These are phyloP conservation scores for Cercospora sp. DNA, from an alignment of 2,329 filamentous ascomycete species.

Conservation along the genomic window DNA sequence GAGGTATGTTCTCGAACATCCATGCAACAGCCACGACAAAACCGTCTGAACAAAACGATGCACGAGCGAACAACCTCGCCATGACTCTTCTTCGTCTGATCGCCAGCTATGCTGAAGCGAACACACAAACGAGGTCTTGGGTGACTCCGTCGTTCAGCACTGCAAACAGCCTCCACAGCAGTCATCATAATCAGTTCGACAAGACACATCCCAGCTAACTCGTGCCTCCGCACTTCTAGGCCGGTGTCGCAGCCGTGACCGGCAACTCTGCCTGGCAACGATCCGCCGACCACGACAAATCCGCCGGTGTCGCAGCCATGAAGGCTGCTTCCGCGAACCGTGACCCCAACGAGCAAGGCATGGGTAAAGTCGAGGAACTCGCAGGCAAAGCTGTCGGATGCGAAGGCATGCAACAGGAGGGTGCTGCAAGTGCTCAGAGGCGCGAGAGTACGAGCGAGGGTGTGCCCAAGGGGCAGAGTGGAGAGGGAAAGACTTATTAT, in stretches of 20 bases:
- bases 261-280: slow-evolving; percentile 63
- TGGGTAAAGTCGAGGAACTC: slow-evolving; percentile 64
- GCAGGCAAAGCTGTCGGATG: slow-evolving; percentile 65
- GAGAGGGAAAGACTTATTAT: slow-evolving; percentile 11
- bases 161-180: neutral
- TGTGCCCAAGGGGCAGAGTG: slow-evolving; percentile 10
- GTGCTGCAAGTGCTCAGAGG: slow-evolving; percentile 48
- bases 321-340: slow-evolving; percentile 60
- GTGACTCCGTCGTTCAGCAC: neutral
- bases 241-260: slow-evolving; percentile 61
- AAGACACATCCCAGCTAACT: slow-evolving; percentile 5
- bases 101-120: neutral
- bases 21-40: neutral
- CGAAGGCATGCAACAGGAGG: slow-evolving; percentile 68
- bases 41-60: neutral
- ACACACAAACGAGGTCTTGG: neutral
- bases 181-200: neutral
- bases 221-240: slow-evolving; percentile 41
- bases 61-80: neutral
- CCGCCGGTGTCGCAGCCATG: slow-evolving; percentile 62
- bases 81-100: neutral
- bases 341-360: slow-evolving; percentile 56
- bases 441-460: neutral
- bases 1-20: slow-evolving; percentile 56
- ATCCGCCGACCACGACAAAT: slow-evolving; percentile 65